Evolutionary conservation across 495 filamentous ascomycete species (phyloP), one percentile per base, ranked within the genome.

Genomic region (Penicillium simplicissimum): DNA sequence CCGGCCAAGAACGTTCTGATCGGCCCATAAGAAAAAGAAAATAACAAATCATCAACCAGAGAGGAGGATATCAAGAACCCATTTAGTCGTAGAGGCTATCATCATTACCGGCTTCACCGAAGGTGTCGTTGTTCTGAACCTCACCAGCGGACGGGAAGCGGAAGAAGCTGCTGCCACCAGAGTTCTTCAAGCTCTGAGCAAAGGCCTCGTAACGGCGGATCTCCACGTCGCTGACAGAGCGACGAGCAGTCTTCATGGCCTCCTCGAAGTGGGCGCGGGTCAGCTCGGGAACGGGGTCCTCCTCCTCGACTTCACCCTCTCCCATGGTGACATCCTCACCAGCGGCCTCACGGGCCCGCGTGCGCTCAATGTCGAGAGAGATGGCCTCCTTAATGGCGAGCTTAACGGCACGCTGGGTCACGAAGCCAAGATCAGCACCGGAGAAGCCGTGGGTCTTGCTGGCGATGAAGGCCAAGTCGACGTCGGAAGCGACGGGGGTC

Each of bases 301-400:
- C 94, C 52, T 74, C 84, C 5, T 96, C 92, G 36, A 86, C 81
- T 48, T 85, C 86, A 60, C 76, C 76, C 67, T 91, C 90, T 54
- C 91, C 90, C 83, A 90, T 89, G 69, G 89, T 86, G 59, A 89
- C 85, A 59, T 87, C 85, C 72, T 89, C 87, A 62, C 92, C 94
- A 62, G 87, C 89, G 59, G 90, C 92, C 76, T 96, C 95, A 60
- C 90, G 93, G 64, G 87, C 86, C 83, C 96, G 96, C 64, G 81
- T 80, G 62, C 90, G 88, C 81, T 96, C 90, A 63, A 98, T 97
- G 57, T 97, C 93, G 53, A 82, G 71, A 11, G 85, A 78, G 75
- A 98, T 98, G n/a, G 93, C 85, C 78, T 98, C 88, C 85, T 97
- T 98, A 81, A 98, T 98, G 63, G 95, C 95, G 67, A 98, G 87